Evolutionary conservation across 2,329 filamentous ascomycete genomes (phyloP).

Genomic region (Fonsecaea pedrosoi): DNA sequence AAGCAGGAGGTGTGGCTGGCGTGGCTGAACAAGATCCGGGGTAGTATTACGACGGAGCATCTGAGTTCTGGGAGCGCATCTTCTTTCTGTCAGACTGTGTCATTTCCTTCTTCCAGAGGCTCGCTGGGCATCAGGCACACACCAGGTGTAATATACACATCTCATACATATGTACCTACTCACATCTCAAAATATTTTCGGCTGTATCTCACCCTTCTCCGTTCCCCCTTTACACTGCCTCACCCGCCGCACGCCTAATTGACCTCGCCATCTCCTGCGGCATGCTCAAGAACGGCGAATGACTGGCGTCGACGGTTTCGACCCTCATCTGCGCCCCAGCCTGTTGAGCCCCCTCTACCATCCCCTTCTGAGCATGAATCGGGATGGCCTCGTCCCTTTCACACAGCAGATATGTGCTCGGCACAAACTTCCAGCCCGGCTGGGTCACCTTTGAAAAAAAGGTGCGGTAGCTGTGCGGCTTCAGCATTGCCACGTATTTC

Average conservation of each 20-base stretch:
- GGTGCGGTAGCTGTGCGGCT: constrained; percentile 43
- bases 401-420: constrained; percentile 52
- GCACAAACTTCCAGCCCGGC: constrained; percentile 50
- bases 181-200: too few relatives aligned
- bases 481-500: constrained; percentile 38
- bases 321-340: constrained; percentile 43
- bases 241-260: constrained; percentile 39
- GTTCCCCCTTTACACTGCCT: constrained; percentile 26
- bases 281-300: constrained; percentile 53
- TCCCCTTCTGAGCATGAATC: constrained; percentile 45
- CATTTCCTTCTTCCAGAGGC: too few relatives aligned
- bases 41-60: too few relatives aligned
- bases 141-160: too few relatives aligned
- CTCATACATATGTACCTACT: too few relatives aligned
- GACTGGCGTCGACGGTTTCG: constrained; percentile 45
- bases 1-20: background rate
- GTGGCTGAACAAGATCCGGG: background rate
- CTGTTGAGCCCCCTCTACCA: constrained; percentile 43
- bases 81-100: too few relatives aligned
- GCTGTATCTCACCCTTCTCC: too few relatives aligned
- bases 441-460: constrained; percentile 43
- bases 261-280: constrained; percentile 45
- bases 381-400: constrained; percentile 49
- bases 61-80: too few relatives aligned
- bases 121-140: too few relatives aligned